Evolutionary conservation across 257 asterid species (phyloP), one percentile per base, ranked within the genome.

Genomic region (Gentiana macrophylla): DNA sequence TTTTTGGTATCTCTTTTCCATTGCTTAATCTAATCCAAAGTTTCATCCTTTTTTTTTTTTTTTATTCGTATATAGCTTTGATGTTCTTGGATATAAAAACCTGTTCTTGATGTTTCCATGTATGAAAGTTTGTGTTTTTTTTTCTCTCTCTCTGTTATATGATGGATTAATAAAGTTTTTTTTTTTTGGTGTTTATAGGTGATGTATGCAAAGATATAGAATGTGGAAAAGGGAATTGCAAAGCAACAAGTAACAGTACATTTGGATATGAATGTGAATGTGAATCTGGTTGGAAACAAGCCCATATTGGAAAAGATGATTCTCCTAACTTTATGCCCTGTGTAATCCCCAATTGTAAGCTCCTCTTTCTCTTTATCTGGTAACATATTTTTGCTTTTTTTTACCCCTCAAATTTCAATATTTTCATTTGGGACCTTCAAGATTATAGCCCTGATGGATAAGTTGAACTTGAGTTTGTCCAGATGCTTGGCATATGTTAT

Each of bases 261-360:
- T 56, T 78, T 3, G 91, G 89, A 12, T 87, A 62, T 52, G 81
- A 3, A 49, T 84, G 96, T 65, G 77, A 61, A 45, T 87, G 96
- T 51, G 82, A 80, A 1, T 32, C 65, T n/a, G 96, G 94, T 0
- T 87, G 96, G 96, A 67, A 48, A 46, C 96, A 84, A 58, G 68
- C 80, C 63, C 75, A 79, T 36, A 62, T 64, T 3, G 52, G 65
- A 13, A 66, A 66, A 8, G 78, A 78, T 37, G 52, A 49, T 11
- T 51, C 41, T 35, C 66, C 69, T 12, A 66, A 32, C 34, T 87
- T 80, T 67, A 56, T 87, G 61, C 96, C 96, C 36, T 87, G 94
- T 59, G 75, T 84, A 2, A 56, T 87, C 53, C 96, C 96, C 53
- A 76, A 87, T 32, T 87, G 96, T 84, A 41, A 75, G 89, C 56